Evolutionary conservation across 1,284 basidiomycete genomes (phyloP), one percentile per base, ranked within the genome.

Genomic region (Flammula alnicola): DNA sequence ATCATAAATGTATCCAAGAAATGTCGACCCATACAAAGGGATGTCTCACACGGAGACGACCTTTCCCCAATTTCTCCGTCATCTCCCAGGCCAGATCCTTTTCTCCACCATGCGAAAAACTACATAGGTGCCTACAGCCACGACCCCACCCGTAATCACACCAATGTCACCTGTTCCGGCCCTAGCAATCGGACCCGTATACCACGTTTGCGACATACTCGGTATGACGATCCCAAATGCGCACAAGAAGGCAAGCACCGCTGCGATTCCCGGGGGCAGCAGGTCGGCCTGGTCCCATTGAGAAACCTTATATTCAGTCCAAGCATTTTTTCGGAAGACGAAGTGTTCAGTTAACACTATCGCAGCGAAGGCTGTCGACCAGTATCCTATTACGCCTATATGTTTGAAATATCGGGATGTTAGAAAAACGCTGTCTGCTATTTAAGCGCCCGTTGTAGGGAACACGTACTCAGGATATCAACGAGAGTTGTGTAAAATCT

Each of bases 121-220:
- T 3, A 57, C 10, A 63, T 80, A 83, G 25, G 69, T 49, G 23
- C 70, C 26, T 36, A 62, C 65, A 1, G 72, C 70, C 19, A 72
- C 69, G 14, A 70, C 64, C 48, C 79, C 80, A 1, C 75, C 78
- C 4, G 77, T 71, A 31, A 79, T 65, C 48, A 84, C 67, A 1
- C 79, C 82, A 49, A 84, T 76, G 56, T 85, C 81, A 2, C 83
- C 84, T 10, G 81, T 78, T 2, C 80, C 52, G 65, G 60, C 57
- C 9, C 55, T 37, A 1, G 70, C 69, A 8, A 71, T 67, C 1
- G 68, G 70, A 1, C 70, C 70, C 10, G 54, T 71, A 60, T 77
- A 85, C 80, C 80, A 85, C 23, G 65, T 74, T 53, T 86, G 82
- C 48, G 76, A 71, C 78, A 83, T 84, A 55, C 76, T 82, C 26